Evolutionary conservation across 257 asterid genomes (phyloP), one percentile per base, ranked within the genome.

Genomic region (Capsicum rhomboideum): DNA sequence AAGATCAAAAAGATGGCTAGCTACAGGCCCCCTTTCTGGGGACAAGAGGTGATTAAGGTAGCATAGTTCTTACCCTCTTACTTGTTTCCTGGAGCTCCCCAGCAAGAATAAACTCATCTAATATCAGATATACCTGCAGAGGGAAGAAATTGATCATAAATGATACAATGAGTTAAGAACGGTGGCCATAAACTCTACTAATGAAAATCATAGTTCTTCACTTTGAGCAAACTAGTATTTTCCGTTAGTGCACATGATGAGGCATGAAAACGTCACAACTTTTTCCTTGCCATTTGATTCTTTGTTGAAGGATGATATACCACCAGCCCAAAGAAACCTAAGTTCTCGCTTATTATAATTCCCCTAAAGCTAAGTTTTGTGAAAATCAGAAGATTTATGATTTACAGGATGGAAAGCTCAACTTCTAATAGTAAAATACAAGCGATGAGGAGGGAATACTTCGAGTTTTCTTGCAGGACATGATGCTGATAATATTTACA

Each of bases 11-110:
- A 37, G n/a, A 63, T 50, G 6, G 53, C 75, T 37, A 71, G 56
- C 72, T 64, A 14, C 72, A 28, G 72, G 72, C 21, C 44, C 42
- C 29, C 12, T 10, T 16, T 63, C 71, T 13, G 44, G 44, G 21
- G 44, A 21, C 17, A 20, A 21, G 23, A 80, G 37, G 49, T 34
- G 54, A 37, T 61, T 2, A 74, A 14, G 46, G 26, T 6, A 18
- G 31, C 26, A 14, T 34, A 21, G 64, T 42, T 12, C 84, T 85
- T 91, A 96, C 98, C 97, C 90, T 96, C 89, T 96, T 96, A 88
- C 99, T 96, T 42, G 98, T 96, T 91, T 96, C 99, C 89, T 96
- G 99, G 84, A 94, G 97, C 87, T 96, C 99, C 78, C 99, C 98
- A 56, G 98, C 99, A 71, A 96, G 98, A 84, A 96, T 96, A 91